Evolutionary conservation across 2,329 filamentous ascomycete species (phyloP).

Genomic region (Epichloe elymi): DNA sequence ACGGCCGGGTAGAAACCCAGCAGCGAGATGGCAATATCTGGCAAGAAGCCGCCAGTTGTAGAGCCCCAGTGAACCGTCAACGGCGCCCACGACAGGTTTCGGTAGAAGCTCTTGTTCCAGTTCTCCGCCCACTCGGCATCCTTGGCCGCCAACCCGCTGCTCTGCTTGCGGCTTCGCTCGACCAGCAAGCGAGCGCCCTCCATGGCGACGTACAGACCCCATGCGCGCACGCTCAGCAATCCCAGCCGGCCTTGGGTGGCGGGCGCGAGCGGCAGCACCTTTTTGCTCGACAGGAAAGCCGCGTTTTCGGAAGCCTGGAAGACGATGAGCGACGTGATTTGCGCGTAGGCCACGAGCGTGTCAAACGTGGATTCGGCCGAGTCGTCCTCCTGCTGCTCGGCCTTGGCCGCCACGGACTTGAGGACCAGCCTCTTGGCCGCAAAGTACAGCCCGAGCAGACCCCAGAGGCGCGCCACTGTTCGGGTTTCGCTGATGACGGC

Average conservation of each 20-base stretch:
- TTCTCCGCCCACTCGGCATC: constrained; percentile 30
- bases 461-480: constrained; percentile 66
- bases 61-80: constrained; percentile 71
- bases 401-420: constrained; percentile 12
- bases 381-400: constrained; percentile 7
- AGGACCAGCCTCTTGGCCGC: constrained; percentile 43
- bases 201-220: constrained; percentile 63
- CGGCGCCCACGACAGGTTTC: constrained; percentile 66
- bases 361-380: constrained; percentile 23
- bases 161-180: constrained; percentile 28
- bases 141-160: constrained; percentile 17
- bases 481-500: constrained; percentile 56
- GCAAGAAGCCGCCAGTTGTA: constrained; percentile 44
- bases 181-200: constrained; percentile 56
- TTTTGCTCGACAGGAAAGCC: constrained; percentile 66
- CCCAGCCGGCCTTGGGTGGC: constrained; percentile 48
- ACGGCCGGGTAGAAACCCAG: constrained; percentile 31
- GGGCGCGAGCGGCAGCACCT: constrained; percentile 47
- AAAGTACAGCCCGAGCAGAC: constrained; percentile 58
- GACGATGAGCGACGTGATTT: constrained; percentile 51
- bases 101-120: constrained; percentile 55
- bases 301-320: constrained; percentile 79
- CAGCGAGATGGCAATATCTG: constrained; percentile 27
- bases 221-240: constrained; percentile 65
- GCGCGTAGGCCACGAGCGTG: constrained; percentile 45